Conservation (phyloP, 495 filamentous ascomycete species). For the Pseudotulostoma volvatum region DNA sequence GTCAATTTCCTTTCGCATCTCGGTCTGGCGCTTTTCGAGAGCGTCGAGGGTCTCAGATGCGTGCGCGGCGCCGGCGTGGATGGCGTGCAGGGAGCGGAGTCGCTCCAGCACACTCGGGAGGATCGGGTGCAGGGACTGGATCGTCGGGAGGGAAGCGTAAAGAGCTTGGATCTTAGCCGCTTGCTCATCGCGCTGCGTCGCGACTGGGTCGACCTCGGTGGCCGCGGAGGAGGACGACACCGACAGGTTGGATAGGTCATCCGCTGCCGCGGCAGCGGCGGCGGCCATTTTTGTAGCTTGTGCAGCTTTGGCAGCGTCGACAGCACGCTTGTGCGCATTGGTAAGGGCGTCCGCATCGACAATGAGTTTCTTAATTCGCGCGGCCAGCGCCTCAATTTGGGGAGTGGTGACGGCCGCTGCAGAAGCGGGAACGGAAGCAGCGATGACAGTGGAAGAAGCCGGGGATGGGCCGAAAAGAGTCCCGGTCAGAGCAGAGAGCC, state of each 20-base stretch:
- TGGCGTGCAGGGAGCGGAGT: conserved; percentile 61
- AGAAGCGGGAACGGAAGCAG: conserved; percentile 7
- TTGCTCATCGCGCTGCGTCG: conserved; percentile 41
- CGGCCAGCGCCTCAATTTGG: conserved; percentile 54
- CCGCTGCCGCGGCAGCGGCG: conserved; percentile 21
- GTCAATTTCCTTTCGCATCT: conserved; percentile 69
- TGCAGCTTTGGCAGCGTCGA: conserved; percentile 48
- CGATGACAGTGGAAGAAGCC: conserved; percentile 12
- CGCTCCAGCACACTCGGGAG: conserved; percentile 77
- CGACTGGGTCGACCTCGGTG: conserved; percentile 14
- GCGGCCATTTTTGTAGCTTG: conserved; percentile 40
- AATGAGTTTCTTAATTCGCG: conserved; percentile 55
- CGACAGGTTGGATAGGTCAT: conserved; percentile 18
- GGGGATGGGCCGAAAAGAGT: conserved; percentile 28
- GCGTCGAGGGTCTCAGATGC: conserved; percentile 62
- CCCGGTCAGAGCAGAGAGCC: conserved; percentile 25
- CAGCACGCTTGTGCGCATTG: conserved; percentile 52
- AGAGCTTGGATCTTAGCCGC: conserved; percentile 80
- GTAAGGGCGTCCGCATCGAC: conserved; percentile 67
- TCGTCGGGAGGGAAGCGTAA: conserved; percentile 74
- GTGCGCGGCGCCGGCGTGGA: conserved; percentile 77
- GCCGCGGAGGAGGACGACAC: conserved; percentile 40
- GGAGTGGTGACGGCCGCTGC: conserved; percentile 19
- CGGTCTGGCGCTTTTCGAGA: conserved; percentile 62
- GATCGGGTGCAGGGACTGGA: conserved; percentile 71